A percentile compares a stretch with the other conserved stretches of the same genome.
Conservation (phyloP, 805 yeast species). For the Wickerhamiella dianesei region DNA sequence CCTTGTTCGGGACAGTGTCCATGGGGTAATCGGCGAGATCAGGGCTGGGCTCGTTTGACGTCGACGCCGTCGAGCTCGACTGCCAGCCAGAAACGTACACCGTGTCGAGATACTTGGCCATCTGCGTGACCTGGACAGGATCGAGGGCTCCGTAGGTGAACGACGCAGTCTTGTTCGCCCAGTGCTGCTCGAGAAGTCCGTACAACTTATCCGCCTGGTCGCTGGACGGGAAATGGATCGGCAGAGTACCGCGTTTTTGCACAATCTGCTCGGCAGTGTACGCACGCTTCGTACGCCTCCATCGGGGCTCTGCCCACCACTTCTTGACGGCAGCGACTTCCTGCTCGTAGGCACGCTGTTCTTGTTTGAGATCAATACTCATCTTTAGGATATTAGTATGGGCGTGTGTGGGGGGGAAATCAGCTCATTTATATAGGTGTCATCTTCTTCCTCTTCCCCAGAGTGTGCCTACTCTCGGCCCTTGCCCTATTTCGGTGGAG, state of each 20-base stretch:
- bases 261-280: conserved; percentile 85
- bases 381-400: not conserved
- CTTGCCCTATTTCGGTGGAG: not conserved
- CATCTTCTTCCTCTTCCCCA: not conserved
- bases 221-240: conserved; percentile 62
- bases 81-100: conserved; percentile 98
- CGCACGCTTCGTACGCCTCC: conserved; percentile 76
- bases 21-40: conserved; percentile 97
- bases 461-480: not conserved
- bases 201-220: conserved; percentile 72
- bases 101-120: conserved; percentile 90
- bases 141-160: conserved; percentile 93
- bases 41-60: conserved; percentile 95
- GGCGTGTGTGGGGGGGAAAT: not conserved
- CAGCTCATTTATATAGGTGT: not conserved
- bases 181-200: conserved; percentile 57
- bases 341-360: conserved; percentile 48
- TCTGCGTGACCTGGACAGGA: conserved; percentile 89
- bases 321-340: conserved; percentile 61
- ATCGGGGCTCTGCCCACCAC: conserved; percentile 94
- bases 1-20: conserved; percentile 98
- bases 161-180: conserved; percentile 54
- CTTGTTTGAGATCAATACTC: conserved; percentile 43
- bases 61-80: conserved; percentile 94
- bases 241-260: conserved; percentile 68